These are phyloP conservation scores for Ceratocystis cacaofunesta DNA, from an alignment of 2,329 filamentous ascomycete genomes.

Conservation along the genomic window DNA sequence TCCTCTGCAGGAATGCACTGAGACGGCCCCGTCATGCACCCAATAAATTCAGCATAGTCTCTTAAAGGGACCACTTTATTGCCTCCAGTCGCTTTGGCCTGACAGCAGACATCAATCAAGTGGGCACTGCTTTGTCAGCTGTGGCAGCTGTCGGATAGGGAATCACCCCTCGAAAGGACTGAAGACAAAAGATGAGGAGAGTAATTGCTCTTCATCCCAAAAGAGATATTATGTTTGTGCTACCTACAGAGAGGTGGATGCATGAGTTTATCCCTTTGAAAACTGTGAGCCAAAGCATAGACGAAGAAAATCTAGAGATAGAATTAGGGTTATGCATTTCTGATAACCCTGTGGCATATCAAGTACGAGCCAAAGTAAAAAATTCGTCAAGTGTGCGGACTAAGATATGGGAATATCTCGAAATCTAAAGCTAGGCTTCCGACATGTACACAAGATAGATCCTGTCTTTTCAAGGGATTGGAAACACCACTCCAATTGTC, in stretches of 20 bases:
- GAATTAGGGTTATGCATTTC: background rate
- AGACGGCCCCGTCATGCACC: background rate
- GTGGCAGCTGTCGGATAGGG: background rate
- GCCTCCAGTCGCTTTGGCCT: background rate
- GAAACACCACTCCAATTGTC: background rate
- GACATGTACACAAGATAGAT: too few relatives aligned
- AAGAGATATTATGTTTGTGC: background rate
- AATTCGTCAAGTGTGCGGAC: too few relatives aligned
- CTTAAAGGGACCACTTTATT: background rate
- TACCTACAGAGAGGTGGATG: background rate
- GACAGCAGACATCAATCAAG: background rate
- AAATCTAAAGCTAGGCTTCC: too few relatives aligned
- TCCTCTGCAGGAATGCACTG: background rate
- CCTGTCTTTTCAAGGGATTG: background rate
- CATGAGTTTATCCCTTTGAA: background rate
- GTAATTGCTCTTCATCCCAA: background rate
- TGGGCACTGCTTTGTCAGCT: background rate
- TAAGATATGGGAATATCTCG: too few relatives aligned
- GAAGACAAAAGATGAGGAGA: background rate
- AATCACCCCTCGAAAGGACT: background rate
- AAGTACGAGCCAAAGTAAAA: too few relatives aligned
- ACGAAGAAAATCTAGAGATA: background rate
- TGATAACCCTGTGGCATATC: background rate
- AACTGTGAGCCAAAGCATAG: background rate
- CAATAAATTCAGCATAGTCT: background rate